Evolutionary conservation across 2,329 filamentous ascomycete species (phyloP).

Genomic region (Scedosporium aurantiacum): DNA sequence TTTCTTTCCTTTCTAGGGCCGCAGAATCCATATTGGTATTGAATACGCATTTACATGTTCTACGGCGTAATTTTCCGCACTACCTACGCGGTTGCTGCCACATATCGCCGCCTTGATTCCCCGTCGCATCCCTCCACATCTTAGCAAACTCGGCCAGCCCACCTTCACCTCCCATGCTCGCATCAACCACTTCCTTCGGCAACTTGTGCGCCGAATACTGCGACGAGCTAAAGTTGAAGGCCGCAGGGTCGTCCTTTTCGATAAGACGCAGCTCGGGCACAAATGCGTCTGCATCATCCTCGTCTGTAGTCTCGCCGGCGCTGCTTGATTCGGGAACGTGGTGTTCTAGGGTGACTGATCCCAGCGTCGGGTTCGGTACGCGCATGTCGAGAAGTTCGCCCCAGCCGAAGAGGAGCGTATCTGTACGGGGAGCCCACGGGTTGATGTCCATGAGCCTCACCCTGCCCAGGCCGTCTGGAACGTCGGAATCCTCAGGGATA

Average conservation of each 20-base stretch:
- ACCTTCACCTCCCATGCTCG: conserved; percentile 55
- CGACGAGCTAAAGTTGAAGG: conserved; percentile 72
- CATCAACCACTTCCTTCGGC: conserved; percentile 81
- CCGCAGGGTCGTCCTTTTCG: conserved; percentile 74
- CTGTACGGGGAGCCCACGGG: conserved; percentile 82
- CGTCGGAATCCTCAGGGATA: conserved; percentile 53
- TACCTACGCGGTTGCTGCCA: conserved; percentile 21
- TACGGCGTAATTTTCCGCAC: not conserved
- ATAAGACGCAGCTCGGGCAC: conserved; percentile 75
- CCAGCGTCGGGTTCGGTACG: conserved; percentile 47
- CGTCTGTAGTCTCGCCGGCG: conserved; percentile 24
- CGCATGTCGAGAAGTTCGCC: conserved; percentile 67
- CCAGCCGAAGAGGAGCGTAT: conserved; percentile 85
- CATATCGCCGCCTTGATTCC: conserved; percentile 27
- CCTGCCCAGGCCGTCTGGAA: conserved; percentile 52
- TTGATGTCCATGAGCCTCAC: conserved; percentile 91
- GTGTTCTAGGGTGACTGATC: conserved; percentile 20
- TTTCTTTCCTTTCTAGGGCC: not conserved
- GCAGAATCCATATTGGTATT: not conserved
- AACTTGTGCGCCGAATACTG: conserved; percentile 94
- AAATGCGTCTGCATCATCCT: conserved; percentile 29
- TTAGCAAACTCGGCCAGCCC: conserved; percentile 71
- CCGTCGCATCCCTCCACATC: conserved; percentile 56
- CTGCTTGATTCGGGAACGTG: conserved; percentile 22
- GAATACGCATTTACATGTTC: not conserved